A percentile compares a stretch with the other conserved stretches of the same genome.
These are phyloP conservation scores for Fraxinus albicans DNA, from an alignment of 305 asterid genomes.

Conservation along the genomic window DNA sequence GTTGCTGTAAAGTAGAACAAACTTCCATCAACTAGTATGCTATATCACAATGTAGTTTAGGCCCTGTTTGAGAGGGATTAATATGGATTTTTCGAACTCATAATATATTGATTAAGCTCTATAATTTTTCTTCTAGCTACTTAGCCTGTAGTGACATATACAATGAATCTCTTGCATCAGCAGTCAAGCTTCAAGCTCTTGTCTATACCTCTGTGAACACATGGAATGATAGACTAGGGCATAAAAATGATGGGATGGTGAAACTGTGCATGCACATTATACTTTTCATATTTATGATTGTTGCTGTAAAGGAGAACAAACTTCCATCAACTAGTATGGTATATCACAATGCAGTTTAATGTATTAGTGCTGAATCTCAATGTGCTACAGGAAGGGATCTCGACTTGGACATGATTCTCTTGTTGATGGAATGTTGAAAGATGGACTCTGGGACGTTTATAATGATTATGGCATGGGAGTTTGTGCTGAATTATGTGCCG, in stretches of 20 bases:
- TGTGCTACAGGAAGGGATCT: slow-evolving; percentile 81
- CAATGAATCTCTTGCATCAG: neutral
- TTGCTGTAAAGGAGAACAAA: neutral
- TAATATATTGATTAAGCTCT: neutral
- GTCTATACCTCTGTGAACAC: neutral
- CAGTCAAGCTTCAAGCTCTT: slow-evolving; percentile 5
- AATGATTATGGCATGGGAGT: slow-evolving; percentile 95
- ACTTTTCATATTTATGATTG: neutral
- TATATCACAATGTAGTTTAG: too few relatives aligned
- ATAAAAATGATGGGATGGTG: neutral
- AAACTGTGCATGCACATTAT: neutral
- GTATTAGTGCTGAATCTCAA: slow-evolving; percentile 8
- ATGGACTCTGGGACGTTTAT: slow-evolving; percentile 96
- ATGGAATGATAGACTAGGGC: neutral
- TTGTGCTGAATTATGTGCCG: slow-evolving; percentile 95
- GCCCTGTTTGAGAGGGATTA: too few relatives aligned
- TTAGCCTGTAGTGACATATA: slow-evolving; percentile 5
- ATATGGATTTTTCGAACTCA: neutral
- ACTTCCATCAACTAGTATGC: too few relatives aligned
- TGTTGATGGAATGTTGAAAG: slow-evolving; percentile 98
- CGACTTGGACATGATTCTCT: slow-evolving; percentile 95
- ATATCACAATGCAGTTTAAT: neutral
- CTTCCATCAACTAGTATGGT: neutral
- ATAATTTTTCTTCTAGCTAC: neutral
- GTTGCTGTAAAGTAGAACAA: too few relatives aligned